These are phyloP conservation scores for Aspergillus fructus DNA, from an alignment of 2,329 filamentous ascomycete species.

Conservation along the genomic window DNA sequence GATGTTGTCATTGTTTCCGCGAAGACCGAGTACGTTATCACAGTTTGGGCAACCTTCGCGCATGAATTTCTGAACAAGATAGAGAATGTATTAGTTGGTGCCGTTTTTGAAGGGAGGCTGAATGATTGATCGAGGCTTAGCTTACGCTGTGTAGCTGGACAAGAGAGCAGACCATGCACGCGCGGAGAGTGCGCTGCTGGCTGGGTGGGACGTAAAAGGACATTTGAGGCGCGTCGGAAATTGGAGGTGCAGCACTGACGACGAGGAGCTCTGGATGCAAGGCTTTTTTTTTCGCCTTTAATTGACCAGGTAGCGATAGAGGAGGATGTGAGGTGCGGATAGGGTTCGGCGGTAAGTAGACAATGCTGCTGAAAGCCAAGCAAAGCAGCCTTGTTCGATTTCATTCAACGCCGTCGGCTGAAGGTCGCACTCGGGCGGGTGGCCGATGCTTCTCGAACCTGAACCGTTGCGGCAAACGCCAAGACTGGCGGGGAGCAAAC, in stretches of 20 bases:
- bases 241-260: neutral
- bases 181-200: constrained; percentile 83
- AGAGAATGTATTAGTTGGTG: neutral
- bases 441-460: constrained; percentile 27
- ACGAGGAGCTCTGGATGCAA: neutral
- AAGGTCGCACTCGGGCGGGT: neutral
- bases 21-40: constrained; percentile 84
- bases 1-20: constrained; percentile 74
- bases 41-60: constrained; percentile 93
- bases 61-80: constrained; percentile 68
- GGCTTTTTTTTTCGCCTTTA: neutral
- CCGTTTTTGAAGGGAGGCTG: too few relatives aligned
- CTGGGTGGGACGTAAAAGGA: constrained; percentile 68
- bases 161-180: constrained; percentile 98
- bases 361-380: neutral
- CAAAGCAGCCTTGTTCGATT: neutral
- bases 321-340: neutral
- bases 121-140: neutral
- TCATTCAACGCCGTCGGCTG: neutral
- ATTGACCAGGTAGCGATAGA: neutral
- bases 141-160: constrained; percentile 74
- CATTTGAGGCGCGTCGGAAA: constrained; percentile 23
- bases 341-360: neutral
- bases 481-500: constrained; percentile 26
- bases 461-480: constrained; percentile 22